These are phyloP conservation scores for Syncephalastrum monosporum DNA, from an alignment of 371 early-diverging fungal species.

Conservation along the genomic window DNA sequence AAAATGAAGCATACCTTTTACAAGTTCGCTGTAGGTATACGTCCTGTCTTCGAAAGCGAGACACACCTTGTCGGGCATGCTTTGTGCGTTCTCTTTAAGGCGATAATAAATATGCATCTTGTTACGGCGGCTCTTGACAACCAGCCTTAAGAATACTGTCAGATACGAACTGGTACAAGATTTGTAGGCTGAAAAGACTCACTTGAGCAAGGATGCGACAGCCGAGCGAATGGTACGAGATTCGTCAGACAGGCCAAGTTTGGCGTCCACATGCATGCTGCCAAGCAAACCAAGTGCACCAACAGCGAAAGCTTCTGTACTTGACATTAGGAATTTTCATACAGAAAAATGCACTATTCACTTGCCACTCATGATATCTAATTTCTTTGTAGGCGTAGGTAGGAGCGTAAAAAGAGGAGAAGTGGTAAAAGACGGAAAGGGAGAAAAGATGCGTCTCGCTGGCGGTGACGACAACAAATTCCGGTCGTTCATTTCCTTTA, in stretches of 20 bases:
- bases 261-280: constrained; percentile 27
- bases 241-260: constrained; percentile 17
- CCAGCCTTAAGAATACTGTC: background rate
- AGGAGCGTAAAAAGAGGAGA: too few species aligned
- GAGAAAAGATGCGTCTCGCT: too few species aligned
- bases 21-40: constrained; percentile 25
- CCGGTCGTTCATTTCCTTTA: too few species aligned
- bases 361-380: too few species aligned
- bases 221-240: constrained; percentile 10
- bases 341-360: too few species aligned
- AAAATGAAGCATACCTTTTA: constrained; percentile 17
- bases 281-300: constrained; percentile 12
- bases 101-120: constrained; percentile 26
- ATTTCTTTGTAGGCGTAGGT: too few species aligned
- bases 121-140: constrained; percentile 11
- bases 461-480: too few species aligned
- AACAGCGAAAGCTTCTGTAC: too few species aligned
- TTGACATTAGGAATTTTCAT: too few species aligned
- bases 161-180: too few species aligned
- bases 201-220: constrained; percentile 12
- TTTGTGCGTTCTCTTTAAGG: constrained; percentile 22
- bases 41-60: constrained; percentile 23
- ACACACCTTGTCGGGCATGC: constrained; percentile 19
- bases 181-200: background rate
- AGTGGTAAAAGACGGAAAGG: too few species aligned